Evolutionary conservation across 2,329 filamentous ascomycete species (phyloP), one percentile per base, ranked within the genome.

Genomic region (Gliomastix tumulicola): DNA sequence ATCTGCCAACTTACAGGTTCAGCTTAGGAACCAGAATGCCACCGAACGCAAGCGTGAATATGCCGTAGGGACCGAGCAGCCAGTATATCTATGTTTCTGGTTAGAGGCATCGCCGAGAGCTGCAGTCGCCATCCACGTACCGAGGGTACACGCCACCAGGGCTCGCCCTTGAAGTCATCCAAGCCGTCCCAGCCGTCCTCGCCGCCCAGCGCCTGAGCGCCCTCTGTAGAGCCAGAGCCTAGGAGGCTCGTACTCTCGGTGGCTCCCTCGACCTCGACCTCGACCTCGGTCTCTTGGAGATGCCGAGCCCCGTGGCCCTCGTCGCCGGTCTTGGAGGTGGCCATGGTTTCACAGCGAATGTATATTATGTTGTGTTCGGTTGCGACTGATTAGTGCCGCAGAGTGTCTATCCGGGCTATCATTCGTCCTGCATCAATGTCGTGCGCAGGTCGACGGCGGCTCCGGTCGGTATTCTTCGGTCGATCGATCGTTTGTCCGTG

Each of bases 11-110:
- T 57, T 60, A 78, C 60, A 96, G 64, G 52, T 95, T 94, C 43
- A 95, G 70, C 56, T 84, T 92, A 9, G 90, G 89, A 8, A 96
- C 86, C 7, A 92, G 68, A 7, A 86, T 76, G 39, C 87, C 88
- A 21, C 90, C 92, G 57, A 92, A 90, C 0, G 89, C 88, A 37
- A 94, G 66, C 0, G 88, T 87, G 54, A 88, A 90, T 31, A 95
- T 60, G 38, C 84, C 70, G 59, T 89, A 92, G 1, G 88, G 85
- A 0, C 75, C 77, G 7, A 97, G 59, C 5, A 97, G 69, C 86
- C 88, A 97, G 59, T 72, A 86, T 36, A 94, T 76, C 85, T 86
- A 42, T 22, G n/a, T n/a, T 34, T 20, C 16, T 40, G 32, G 44
- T 59, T 45, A 57, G 49, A 42, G 30, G 4, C 12, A 6, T 17